Conservation (phyloP, 805 yeast species). For the Lipomyces chichibuensis region DNA sequence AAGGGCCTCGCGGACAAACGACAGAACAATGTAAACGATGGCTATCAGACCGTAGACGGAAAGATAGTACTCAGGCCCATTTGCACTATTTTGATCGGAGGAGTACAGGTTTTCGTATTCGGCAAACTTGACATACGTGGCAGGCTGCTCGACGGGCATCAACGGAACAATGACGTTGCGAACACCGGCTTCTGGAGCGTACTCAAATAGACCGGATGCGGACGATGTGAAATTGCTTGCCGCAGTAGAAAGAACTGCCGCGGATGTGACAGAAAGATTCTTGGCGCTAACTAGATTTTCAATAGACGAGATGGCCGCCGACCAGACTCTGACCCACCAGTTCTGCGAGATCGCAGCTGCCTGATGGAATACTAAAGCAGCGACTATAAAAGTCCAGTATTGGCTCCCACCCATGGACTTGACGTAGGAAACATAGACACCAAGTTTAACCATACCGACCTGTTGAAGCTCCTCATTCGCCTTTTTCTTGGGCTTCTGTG, state of each 20-base stretch:
- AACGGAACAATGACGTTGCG: slow-evolving; percentile 20
- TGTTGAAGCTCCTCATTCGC: slow-evolving; percentile 69
- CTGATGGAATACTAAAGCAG: slow-evolving; percentile 62
- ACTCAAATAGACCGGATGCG: slow-evolving; percentile 12
- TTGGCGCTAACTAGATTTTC: slow-evolving; percentile 9
- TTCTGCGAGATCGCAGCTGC: slow-evolving; percentile 69
- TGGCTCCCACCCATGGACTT: slow-evolving; percentile 66
- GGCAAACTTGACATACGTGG: not conserved
- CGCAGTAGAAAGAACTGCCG: not conserved
- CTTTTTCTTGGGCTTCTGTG: slow-evolving; percentile 84
- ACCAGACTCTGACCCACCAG: slow-evolving; percentile 91
- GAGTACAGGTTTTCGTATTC: not conserved
- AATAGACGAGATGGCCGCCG: slow-evolving; percentile 42
- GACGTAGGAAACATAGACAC: slow-evolving; percentile 72
- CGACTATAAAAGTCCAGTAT: slow-evolving; percentile 55
- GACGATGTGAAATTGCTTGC: slow-evolving; percentile 10
- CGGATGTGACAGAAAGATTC: not conserved
- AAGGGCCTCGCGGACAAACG: slow-evolving; percentile 54
- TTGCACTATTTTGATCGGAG: not conserved
- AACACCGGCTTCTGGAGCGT: slow-evolving; percentile 22
- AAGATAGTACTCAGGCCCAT: slow-evolving; percentile 57
- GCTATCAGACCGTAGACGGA: slow-evolving; percentile 73
- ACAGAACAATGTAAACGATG: slow-evolving; percentile 52
- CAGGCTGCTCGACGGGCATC: not conserved
- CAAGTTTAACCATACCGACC: slow-evolving; percentile 75